Percentiles rank a stretch among this genome's conserved stretches.
Evolutionary conservation across 805 yeast species (phyloP).

Genomic region (Nakazawaea siamensis): DNA sequence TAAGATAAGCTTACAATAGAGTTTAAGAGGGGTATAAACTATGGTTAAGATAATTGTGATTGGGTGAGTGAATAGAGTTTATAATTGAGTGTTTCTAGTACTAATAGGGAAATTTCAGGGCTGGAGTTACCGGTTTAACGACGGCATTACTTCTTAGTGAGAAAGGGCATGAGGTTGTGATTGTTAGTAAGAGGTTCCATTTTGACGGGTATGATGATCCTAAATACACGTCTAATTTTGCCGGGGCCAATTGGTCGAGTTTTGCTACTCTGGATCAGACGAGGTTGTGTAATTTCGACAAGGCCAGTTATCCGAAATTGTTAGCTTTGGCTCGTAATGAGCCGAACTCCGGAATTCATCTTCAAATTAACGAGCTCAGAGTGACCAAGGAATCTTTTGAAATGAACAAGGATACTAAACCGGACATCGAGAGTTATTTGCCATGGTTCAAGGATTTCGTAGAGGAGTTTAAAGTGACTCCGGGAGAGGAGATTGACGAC

Average conservation of each 20-base stretch:
- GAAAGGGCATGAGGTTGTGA: constrained; percentile 25
- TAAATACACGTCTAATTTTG: constrained; percentile 43
- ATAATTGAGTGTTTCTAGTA: too few relatives aligned
- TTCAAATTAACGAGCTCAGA: constrained; percentile 13
- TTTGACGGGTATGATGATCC: constrained; percentile 36
- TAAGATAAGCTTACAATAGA: background rate
- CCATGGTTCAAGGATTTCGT: constrained; percentile 40
- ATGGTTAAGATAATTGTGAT: constrained; percentile 6
- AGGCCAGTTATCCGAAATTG: constrained; percentile 32
- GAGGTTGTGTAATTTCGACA: constrained; percentile 31
- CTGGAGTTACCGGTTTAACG: constrained; percentile 39
- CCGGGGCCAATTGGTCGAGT: constrained; percentile 55
- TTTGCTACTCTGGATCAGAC: constrained; percentile 26
- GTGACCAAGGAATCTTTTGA: constrained; percentile 4
- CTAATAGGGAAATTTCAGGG: constrained; percentile 18
- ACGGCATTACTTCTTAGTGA: constrained; percentile 27
- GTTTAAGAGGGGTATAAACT: too few relatives aligned
- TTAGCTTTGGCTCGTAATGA: constrained; percentile 29
- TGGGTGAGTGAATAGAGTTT: constrained; percentile 5
- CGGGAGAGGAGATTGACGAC: constrained; percentile 19
- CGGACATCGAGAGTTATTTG: constrained; percentile 14
- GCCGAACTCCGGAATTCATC: constrained; percentile 35
- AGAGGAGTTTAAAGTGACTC: constrained; percentile 24
- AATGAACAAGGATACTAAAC: constrained; percentile 12
- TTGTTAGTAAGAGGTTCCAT: constrained; percentile 31